A percentile compares a stretch with the other conserved stretches of the same genome.
phyloP scores from a whole-genome alignment of 805 yeast genomes.

The Scheffersomyces lignosus region DNA sequence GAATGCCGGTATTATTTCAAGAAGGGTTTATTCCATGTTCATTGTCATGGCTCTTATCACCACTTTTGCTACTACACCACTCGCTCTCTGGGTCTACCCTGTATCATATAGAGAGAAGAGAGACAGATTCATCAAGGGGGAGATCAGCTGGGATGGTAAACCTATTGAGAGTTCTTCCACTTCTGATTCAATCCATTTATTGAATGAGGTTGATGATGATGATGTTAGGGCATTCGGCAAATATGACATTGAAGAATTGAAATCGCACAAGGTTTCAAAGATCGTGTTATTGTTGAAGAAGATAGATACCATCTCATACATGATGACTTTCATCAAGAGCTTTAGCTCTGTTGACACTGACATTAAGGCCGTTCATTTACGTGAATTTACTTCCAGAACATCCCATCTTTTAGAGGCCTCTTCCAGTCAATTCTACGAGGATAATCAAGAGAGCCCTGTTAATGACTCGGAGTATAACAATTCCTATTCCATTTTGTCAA shows the following conservation, averaged over 20 bases:
- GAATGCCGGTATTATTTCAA: slow-evolving; percentile 64
- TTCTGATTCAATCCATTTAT: neutral
- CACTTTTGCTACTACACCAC: slow-evolving; percentile 78
- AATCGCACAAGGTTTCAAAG: slow-evolving; percentile 20
- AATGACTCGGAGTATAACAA: slow-evolving; percentile 26
- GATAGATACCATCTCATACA: slow-evolving; percentile 32
- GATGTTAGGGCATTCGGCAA: slow-evolving; percentile 5
- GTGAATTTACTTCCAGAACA: slow-evolving; percentile 65
- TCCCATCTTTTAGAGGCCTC: slow-evolving; percentile 72
- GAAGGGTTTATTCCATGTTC: slow-evolving; percentile 74
- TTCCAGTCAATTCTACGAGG: slow-evolving; percentile 19
- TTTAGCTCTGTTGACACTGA: slow-evolving; percentile 22
- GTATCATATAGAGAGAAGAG: slow-evolving; percentile 55
- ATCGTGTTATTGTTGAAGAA: slow-evolving; percentile 28
- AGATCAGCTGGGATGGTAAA: slow-evolving; percentile 25
- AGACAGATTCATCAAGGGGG: slow-evolving; percentile 28
- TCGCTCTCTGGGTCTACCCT: slow-evolving; percentile 64
- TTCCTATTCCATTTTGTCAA: slow-evolving; percentile 34
- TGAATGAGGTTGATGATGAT: neutral
- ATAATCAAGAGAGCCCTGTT: slow-evolving; percentile 10
- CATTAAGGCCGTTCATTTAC: slow-evolving; percentile 54
- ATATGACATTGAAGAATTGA: slow-evolving; percentile 14
- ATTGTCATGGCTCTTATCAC: slow-evolving; percentile 79
- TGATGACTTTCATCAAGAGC: slow-evolving; percentile 33
- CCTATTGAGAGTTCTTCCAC: neutral